Base-by-base conservation (phyloP, 169 alveolate genomes). In the Eimeria acervulina region DNA sequence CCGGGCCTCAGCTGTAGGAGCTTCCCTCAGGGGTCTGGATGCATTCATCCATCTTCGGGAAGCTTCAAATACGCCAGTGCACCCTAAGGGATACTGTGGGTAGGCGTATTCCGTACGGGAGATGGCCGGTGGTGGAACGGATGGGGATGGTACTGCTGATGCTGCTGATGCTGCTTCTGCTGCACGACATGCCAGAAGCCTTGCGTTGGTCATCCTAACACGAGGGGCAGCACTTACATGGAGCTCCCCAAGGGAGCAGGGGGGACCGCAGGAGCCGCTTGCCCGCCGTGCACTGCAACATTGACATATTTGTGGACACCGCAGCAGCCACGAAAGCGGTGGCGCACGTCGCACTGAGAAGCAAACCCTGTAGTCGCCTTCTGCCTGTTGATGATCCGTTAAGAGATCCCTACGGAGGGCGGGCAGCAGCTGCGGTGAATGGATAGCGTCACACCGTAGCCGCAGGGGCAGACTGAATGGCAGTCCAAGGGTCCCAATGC, bases 21-120 rank as follows among this genome's bases (percentile, higher is more conserved):
- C 93, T 44, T 42, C 52, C 80, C 80, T 51, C 44, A 85, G 36
- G 38, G 47, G 36, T 28, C 61, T 52, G 36, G 55, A 85, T 17
- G 31, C 13, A 15, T 21, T n/a, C n/a, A 85, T 66, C 93, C 93
- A 85, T 85, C 78, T 85, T 66, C 93, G 78, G 28, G 63, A 21
- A 7, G 33, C 80, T 80, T 59, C 93, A 59, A 59, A 36, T 33
- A 38, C 51, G 1, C 38, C 55, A 40, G 93, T 26, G 3, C 81
- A 21, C 59, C 28, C 55, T 23, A 59, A 17, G 10, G 78, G 78
- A 21, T 36, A 38, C 19, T 26, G 8, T 12, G 26, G 36, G 78
- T 15, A 31, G 28, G 70, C 85, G 33, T 40, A 61, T 61, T 10
- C 85, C 40, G 81, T 28, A 59, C n/a, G 83, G 21, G 76, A 13